These are phyloP conservation scores for Rhodotorula glutinis DNA, from an alignment of 1,284 basidiomycete genomes.

Conservation along the genomic window DNA sequence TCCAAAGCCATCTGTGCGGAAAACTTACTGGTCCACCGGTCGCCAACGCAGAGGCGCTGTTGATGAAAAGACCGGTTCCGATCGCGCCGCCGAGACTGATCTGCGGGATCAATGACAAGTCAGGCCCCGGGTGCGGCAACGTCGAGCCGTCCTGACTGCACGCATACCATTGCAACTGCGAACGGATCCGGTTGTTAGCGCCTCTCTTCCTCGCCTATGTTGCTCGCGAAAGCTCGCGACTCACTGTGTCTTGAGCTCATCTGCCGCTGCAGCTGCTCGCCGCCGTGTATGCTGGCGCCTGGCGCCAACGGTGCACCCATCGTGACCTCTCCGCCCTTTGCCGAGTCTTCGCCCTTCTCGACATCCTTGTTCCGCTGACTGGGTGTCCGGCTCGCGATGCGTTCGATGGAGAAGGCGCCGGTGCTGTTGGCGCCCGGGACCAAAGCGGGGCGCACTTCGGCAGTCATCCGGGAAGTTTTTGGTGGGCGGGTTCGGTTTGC, in stretches of 20 bases:
- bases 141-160: not conserved
- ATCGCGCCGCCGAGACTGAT: constrained; percentile 22
- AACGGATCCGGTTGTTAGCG: not conserved
- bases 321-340: not conserved
- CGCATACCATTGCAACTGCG: not conserved
- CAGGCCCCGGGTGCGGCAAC: no score
- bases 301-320: not conserved
- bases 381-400: not conserved
- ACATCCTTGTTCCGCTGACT: constrained; percentile 5
- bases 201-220: not conserved
- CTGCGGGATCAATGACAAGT: not conserved
- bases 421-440: not conserved
- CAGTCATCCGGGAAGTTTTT: not conserved
- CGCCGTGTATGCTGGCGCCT: not conserved
- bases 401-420: not conserved
- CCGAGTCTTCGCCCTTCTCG: not conserved
- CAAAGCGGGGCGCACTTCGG: not conserved
- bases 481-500: no score
- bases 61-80: constrained; percentile 27
- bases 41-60: constrained; percentile 35
- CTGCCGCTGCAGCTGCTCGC: not conserved
- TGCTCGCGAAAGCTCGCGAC: not conserved
- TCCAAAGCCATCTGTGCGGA: not conserved
- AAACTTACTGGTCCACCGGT: constrained; percentile 2
- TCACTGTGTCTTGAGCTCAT: constrained; percentile 8